Evolutionary conservation across 495 filamentous ascomycete species (phyloP).

Genomic region (Parachaetomium inaequale): DNA sequence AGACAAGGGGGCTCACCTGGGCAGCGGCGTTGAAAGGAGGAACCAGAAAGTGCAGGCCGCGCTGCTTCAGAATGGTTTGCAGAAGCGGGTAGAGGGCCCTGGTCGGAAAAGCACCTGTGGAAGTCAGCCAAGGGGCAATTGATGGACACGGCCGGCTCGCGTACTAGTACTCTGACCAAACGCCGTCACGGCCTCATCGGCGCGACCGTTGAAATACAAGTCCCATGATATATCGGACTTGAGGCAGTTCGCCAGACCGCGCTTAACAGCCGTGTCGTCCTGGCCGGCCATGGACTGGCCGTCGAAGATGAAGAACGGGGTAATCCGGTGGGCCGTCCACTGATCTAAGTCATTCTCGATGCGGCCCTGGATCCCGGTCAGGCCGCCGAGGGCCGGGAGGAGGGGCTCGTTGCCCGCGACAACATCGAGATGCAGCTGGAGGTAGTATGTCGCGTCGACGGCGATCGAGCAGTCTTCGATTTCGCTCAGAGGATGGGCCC

Average conservation of each 20-base stretch:
- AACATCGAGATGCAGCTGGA: slow-evolving; percentile 67
- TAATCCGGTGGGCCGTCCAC: slow-evolving; percentile 61
- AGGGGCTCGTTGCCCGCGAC: slow-evolving; percentile 74
- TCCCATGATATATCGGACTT: slow-evolving; percentile 69
- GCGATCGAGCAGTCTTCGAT: slow-evolving; percentile 71
- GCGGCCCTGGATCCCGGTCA: slow-evolving; percentile 68
- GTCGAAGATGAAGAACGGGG: slow-evolving; percentile 82
- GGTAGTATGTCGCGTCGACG: slow-evolving; percentile 88
- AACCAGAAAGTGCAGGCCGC: slow-evolving; percentile 73
- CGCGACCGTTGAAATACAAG: slow-evolving; percentile 75
- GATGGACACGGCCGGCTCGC: slow-evolving; percentile 16
- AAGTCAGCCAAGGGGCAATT: slow-evolving; percentile 23
- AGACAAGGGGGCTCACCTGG: slow-evolving; percentile 56
- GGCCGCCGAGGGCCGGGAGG: slow-evolving; percentile 82
- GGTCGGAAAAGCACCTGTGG: slow-evolving; percentile 52
- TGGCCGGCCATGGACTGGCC: slow-evolving; percentile 73
- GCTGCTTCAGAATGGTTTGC: slow-evolving; percentile 65
- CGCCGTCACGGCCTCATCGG: slow-evolving; percentile 70
- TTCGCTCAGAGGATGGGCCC: slow-evolving; percentile 36
- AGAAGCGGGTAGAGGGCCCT: slow-evolving; percentile 68
- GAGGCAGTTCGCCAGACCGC: slow-evolving; percentile 46
- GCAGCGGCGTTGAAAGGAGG: slow-evolving; percentile 87
- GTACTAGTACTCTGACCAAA: slow-evolving; percentile 76
- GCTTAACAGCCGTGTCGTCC: slow-evolving; percentile 50
- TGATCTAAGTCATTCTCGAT: slow-evolving; percentile 70